Evolutionary conservation across 768 basidiomycete species (phyloP).

Genomic region (Lepiota brunneoincarnata): DNA sequence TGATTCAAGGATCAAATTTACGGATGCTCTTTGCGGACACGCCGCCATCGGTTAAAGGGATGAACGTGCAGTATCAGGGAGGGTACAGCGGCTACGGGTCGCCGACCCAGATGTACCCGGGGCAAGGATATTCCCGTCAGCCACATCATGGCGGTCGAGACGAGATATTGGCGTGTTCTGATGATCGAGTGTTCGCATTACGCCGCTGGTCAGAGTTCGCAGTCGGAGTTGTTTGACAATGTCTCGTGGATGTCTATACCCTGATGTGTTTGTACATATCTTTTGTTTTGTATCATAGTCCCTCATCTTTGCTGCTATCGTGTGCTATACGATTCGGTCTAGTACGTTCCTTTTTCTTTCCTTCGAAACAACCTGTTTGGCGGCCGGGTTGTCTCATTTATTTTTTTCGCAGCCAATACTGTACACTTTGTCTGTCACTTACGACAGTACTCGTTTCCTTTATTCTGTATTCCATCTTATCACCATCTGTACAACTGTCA

Average conservation of each 20-base stretch:
- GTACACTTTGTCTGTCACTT: not conserved
- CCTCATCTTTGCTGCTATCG: not conserved
- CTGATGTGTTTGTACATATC: not conserved
- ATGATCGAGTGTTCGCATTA: constrained; percentile 78
- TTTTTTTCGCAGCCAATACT: not conserved
- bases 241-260: not conserved
- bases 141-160: constrained; percentile 59
- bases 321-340: not conserved
- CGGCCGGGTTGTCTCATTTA: not conserved
- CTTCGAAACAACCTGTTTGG: not conserved
- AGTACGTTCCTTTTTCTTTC: not conserved
- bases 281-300: not conserved
- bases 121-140: constrained; percentile 26
- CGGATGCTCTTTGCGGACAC: constrained; percentile 92
- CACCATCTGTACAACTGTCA: no score
- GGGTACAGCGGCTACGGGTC: constrained; percentile 32
- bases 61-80: constrained; percentile 14
- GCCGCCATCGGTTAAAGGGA: constrained; percentile 69
- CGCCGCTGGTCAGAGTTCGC: constrained; percentile 31
- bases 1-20: constrained; percentile 91
- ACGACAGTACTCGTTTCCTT: no score
- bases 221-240: not conserved
- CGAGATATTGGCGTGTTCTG: constrained; percentile 88
- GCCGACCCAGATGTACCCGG: constrained; percentile 10
- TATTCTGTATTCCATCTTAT: no score